These are phyloP conservation scores for Candida awuae DNA, from an alignment of 805 yeast genomes.

Conservation along the genomic window DNA sequence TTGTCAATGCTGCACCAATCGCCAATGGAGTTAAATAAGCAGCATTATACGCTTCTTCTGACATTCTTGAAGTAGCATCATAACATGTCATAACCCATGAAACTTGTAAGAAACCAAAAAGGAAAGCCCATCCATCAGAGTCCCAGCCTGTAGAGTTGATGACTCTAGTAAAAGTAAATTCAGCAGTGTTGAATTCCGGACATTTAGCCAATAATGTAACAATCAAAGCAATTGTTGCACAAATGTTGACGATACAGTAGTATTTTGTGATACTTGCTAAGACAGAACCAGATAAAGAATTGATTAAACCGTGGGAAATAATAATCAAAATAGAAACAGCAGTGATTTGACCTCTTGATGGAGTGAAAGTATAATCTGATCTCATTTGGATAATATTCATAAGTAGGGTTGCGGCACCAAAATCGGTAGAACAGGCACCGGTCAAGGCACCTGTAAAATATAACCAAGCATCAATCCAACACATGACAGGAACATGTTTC, in stretches of 20 bases:
- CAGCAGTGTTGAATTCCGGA: conserved; percentile 36
- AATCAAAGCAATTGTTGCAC: conserved; percentile 42
- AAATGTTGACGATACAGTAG: conserved; percentile 42
- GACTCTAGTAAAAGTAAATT: conserved; percentile 40
- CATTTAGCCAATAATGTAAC: conserved; percentile 49
- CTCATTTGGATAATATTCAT: conserved; percentile 39
- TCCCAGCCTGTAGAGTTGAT: conserved; percentile 45
- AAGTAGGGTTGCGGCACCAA: conserved; percentile 43
- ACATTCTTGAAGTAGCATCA: conserved; percentile 48
- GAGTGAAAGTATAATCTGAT: conserved; percentile 30
- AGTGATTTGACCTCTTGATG: conserved; percentile 38
- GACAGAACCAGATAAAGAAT: conserved; percentile 44
- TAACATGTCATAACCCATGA: conserved; percentile 55
- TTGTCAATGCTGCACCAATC: conserved; percentile 43
- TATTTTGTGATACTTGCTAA: conserved; percentile 44
- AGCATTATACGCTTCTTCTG: conserved; percentile 49
- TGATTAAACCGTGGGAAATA: conserved; percentile 40
- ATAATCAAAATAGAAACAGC: conserved; percentile 46
- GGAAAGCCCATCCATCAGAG: conserved; percentile 46
- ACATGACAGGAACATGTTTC: conserved; percentile 40
- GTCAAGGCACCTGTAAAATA: conserved; percentile 42
- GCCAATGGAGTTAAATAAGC: conserved; percentile 51
- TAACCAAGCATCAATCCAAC: conserved; percentile 49
- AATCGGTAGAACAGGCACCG: conserved; percentile 44
- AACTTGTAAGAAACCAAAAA: conserved; percentile 49